phyloP scores from a whole-genome alignment of 2,329 filamentous ascomycete genomes.

The Myriosclerotinia duriaeana region DNA sequence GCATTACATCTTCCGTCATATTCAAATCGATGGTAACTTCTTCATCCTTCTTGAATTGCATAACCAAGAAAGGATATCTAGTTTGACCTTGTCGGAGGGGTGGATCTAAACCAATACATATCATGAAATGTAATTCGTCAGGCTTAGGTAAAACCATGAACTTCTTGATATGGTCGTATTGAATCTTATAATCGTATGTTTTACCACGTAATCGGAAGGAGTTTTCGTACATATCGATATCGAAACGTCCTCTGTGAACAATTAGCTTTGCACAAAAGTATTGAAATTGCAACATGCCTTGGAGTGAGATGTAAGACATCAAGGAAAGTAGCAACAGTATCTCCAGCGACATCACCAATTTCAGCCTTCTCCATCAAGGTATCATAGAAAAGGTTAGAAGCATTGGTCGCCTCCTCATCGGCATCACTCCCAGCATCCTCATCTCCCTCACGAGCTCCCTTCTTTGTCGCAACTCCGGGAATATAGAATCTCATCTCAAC shows the following conservation, averaged over 20 bases:
- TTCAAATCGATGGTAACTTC: conserved; percentile 96
- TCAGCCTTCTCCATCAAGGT: conserved; percentile 97
- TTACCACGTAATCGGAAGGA: conserved; percentile 97
- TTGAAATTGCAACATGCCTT: conserved; percentile 53
- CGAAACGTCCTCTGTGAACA: conserved; percentile 82
- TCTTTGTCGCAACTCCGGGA: conserved; percentile 81
- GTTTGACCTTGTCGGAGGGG: conserved; percentile 96
- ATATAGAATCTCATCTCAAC: conserved; percentile 99
- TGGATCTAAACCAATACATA: conserved; percentile 91
- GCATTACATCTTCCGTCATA: conserved; percentile 84
- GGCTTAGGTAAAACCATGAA: conserved; percentile 98
- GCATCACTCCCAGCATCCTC: conserved; percentile 67
- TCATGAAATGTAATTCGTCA: conserved; percentile 94
- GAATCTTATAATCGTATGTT: conserved; percentile 99
- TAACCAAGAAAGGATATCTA: conserved; percentile 95
- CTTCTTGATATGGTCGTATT: conserved; percentile 97
- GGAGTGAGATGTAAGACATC: conserved; percentile 97
- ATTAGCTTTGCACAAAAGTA: conserved; percentile 34
- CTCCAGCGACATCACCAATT: conserved; percentile 97
- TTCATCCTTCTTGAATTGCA: conserved; percentile 98
- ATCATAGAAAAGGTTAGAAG: conserved; percentile 96
- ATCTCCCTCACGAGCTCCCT: conserved; percentile 61
- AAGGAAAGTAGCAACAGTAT: conserved; percentile 95
- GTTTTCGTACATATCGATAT: conserved; percentile 98
- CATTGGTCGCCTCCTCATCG: conserved; percentile 83